Base-by-base conservation (phyloP, 2,329 filamentous ascomycete genomes). In the Aspergillus niger region DNA sequence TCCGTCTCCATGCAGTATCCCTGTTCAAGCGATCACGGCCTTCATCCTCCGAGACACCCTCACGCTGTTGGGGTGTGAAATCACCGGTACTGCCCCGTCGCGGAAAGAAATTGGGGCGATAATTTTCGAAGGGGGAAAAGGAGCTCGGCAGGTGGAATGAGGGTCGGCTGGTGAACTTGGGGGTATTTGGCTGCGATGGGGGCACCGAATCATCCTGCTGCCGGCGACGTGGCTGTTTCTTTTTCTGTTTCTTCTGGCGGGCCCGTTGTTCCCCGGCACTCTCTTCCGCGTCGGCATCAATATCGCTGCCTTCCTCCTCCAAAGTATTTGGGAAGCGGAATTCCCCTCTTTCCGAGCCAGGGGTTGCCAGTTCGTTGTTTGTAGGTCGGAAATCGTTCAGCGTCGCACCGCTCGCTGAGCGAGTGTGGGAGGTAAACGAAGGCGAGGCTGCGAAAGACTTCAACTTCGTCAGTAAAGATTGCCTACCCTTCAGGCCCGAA, bases 281-380 rank as follows among this genome's bases (percentile, higher is more conserved):
- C 72, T 95, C 91, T 72, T 96, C 93, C 1, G 89, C 91, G 73
- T 95, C 91, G 0, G 90, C 88, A 70, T 90, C 89, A 13, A 82
- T 86, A 73, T 93, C 91, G 72, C 87, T 91, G 20, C 86, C 87
- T 59, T 83, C 82, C 65, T 85, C 84, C 44, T 79, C 76, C 58
- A 87, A 73, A 1, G 82, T 85, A 20, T 83, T 80, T 8, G 84
- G 84, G 64, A 86, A 80, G 59, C 81, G 79, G 50, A 81, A 78
- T 30, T 79, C 77, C 28, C 78, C 79, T 62, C 79, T 76, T 68
- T 84, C 82, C n/a, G 80, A 80, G 15, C 74, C 75, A 5, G 82
- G 81, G 0, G 81, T 81, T 22, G 78, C 71, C 20, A 77, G 48
- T 17, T 77, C 79, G 50, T 70, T 72, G 30, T 74, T 71, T 11